Percentiles rank a stretch among this genome's conserved stretches.
These are phyloP conservation scores for Chlamydomonas sp. DNA, from an alignment of 139 green algal genomes.

Conservation along the genomic window DNA sequence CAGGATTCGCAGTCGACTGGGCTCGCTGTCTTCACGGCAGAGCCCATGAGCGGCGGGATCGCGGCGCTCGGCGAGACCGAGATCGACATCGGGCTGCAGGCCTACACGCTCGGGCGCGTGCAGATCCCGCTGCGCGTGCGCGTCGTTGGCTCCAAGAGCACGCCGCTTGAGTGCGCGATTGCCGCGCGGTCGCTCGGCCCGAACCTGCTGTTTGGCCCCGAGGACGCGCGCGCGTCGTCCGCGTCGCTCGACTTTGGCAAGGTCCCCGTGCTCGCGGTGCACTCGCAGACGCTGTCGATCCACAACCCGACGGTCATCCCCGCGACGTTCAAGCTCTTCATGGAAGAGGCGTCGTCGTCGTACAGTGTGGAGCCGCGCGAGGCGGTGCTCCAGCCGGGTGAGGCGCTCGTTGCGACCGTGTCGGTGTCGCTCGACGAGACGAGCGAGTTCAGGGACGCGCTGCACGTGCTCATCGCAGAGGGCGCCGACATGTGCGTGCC, in stretches of 20 bases:
- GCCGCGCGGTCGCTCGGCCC: slow-evolving; percentile 56
- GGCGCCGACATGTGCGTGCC: slow-evolving; percentile 56
- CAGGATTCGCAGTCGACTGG: slow-evolving; percentile 51
- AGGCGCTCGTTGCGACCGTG: slow-evolving; percentile 14
- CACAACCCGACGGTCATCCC: slow-evolving; percentile 63
- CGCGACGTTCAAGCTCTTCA: slow-evolving; percentile 64
- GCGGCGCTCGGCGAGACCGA: slow-evolving; percentile 38
- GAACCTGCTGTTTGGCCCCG: slow-evolving; percentile 29
- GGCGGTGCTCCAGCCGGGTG: slow-evolving; percentile 37
- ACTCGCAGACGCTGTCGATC: slow-evolving; percentile 40
- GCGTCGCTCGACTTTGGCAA: slow-evolving; percentile 49
- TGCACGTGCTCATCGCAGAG: slow-evolving; percentile 70
- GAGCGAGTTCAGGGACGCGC: slow-evolving; percentile 49
- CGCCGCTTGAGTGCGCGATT: slow-evolving; percentile 54
- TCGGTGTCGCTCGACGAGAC: slow-evolving; percentile 43
- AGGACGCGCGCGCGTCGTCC: not conserved
- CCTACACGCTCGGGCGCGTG: slow-evolving; percentile 53
- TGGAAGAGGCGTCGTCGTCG: slow-evolving; percentile 46
- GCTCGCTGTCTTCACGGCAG: slow-evolving; percentile 45
- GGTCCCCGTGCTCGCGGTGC: slow-evolving; percentile 54
- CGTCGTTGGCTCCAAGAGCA: slow-evolving; percentile 41
- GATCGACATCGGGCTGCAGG: slow-evolving; percentile 41
- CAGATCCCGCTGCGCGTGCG: slow-evolving; percentile 59
- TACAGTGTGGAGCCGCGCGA: slow-evolving; percentile 55
- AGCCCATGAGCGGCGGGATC: slow-evolving; percentile 44